Evolutionary conservation across 2,329 filamentous ascomycete genomes (phyloP), one percentile per base, ranked within the genome.

Genomic region (Colletotrichum sp.): DNA sequence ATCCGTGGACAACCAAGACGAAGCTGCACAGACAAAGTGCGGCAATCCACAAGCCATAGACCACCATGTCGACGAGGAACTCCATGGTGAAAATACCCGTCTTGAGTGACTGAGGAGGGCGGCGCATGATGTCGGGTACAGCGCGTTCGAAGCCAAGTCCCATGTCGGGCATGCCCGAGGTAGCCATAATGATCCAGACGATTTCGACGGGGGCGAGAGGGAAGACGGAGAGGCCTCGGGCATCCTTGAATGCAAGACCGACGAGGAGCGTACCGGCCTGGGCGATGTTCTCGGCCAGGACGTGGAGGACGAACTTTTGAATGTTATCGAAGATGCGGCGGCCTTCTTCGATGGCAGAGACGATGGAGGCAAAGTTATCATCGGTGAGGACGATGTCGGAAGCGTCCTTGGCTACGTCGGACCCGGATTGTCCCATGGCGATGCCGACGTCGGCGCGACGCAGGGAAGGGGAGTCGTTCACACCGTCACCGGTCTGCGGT

Each of bases 121-220:
- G 87, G 24, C 85, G 79, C 84, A 94, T 90, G 76, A 94, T 90
- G 80, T 93, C 91, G 0, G 91, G 89, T 0, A 90, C 89, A 0
- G 92, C 91, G 52, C 87, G 83, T 81, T 94, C 92, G 83, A 93
- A 91, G 8, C 92, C 92, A 4, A 94, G 86, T 71, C 92, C 92
- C 90, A 94, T 93, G 77, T 93, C 92, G 3, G 92, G 92, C 75
- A 93, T 86, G 18, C 89, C 90, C 62, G 90, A 92, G 1, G 92
- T 94, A 73, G 93, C 88, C 92, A 94, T 93, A 80, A 93, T 94
- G 75, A 94, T 91, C 92, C 92, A 94, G 58, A 94, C 86, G 75
- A 94, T 92, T 77, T 94, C 90, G 12, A 94, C 90, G 0, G 92
- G 92, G 0, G 91, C 86, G 9, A 94, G 87, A 0, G 92, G 92